Evolutionary conservation across 1,284 basidiomycete species (phyloP).

Genomic region (Microbotryum silenes-acaulis): DNA sequence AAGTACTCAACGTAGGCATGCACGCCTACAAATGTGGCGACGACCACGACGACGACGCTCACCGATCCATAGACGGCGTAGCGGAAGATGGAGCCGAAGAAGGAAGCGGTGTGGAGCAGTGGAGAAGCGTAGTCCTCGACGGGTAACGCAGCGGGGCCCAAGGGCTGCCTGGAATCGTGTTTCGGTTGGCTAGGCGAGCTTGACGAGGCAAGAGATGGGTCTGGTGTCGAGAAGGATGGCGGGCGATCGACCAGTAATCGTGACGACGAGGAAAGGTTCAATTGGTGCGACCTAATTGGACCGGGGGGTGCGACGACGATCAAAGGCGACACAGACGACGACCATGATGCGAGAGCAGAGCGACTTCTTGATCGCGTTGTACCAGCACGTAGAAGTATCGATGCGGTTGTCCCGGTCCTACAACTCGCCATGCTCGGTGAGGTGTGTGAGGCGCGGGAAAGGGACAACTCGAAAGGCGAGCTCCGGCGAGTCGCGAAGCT

Average conservation of each 20-base stretch:
- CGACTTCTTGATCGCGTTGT: no score
- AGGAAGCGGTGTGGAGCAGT: slow-evolving; percentile 24
- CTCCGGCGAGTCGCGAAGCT: no score
- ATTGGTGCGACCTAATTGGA: no score
- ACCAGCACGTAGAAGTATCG: no score
- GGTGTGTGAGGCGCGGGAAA: no score
- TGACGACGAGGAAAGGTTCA: no score
- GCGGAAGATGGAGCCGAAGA: slow-evolving; percentile 28
- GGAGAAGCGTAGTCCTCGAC: slow-evolving; percentile 31
- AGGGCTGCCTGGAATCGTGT: slow-evolving; percentile 1
- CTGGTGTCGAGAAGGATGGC: slow-evolving; percentile 2
- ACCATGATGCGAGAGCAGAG: no score
- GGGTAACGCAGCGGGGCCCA: slow-evolving; percentile 21
- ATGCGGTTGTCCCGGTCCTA: no score
- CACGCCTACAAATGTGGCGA: slow-evolving; percentile 18
- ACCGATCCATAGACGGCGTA: slow-evolving; percentile 31
- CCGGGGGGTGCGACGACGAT: no score
- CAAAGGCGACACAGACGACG: no score
- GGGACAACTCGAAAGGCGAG: no score
- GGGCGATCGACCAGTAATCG: not conserved
- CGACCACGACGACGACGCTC: slow-evolving; percentile 21
- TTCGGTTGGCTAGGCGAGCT: not conserved
- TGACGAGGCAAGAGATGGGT: not conserved
- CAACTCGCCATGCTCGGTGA: no score
- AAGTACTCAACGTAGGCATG: slow-evolving; percentile 36